A percentile compares a stretch with the other conserved stretches of the same genome.
phyloP scores from a whole-genome alignment of 345 rosid species.

The Hibiscus tridactylites region DNA sequence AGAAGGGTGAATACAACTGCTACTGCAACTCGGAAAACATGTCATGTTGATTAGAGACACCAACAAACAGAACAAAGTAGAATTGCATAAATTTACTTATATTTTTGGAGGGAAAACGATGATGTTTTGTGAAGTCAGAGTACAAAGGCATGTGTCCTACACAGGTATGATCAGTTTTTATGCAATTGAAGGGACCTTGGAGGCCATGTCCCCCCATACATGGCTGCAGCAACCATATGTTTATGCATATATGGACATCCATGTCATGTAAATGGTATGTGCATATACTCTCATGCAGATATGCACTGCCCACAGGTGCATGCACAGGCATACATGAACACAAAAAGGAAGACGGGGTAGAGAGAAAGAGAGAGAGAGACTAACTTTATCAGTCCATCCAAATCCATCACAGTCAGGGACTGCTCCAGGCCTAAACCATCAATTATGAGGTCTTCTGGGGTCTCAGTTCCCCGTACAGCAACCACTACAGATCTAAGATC shows the following conservation, averaged over 20 bases:
- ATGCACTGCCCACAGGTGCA: not conserved
- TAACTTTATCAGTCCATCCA: constrained; percentile 70
- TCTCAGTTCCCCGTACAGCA: constrained; percentile 90
- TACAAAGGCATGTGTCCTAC: not conserved
- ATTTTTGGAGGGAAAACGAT: not conserved
- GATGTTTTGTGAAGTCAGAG: not conserved
- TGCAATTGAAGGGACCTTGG: not conserved
- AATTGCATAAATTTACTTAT: not conserved
- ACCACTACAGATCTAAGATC: constrained; percentile 60
- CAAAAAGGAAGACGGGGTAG: constrained; percentile 6
- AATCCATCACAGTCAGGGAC: constrained; percentile 51
- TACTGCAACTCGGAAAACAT: constrained; percentile 23
- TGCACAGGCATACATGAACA: not conserved
- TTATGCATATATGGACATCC: not conserved
- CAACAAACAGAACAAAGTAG: not conserved
- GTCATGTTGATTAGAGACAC: not conserved
- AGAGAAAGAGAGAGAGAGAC: constrained; percentile 18
- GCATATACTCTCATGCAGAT: not conserved
- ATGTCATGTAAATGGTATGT: not conserved
- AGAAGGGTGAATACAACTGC: constrained; percentile 28
- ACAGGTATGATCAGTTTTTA: not conserved
- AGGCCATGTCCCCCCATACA: not conserved
- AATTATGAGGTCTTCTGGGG: constrained; percentile 91
- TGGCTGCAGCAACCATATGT: not conserved
- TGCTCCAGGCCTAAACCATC: constrained; percentile 82